phyloP scores from a whole-genome alignment of 1,284 basidiomycete genomes.

The Phenoliferia sp. region DNA sequence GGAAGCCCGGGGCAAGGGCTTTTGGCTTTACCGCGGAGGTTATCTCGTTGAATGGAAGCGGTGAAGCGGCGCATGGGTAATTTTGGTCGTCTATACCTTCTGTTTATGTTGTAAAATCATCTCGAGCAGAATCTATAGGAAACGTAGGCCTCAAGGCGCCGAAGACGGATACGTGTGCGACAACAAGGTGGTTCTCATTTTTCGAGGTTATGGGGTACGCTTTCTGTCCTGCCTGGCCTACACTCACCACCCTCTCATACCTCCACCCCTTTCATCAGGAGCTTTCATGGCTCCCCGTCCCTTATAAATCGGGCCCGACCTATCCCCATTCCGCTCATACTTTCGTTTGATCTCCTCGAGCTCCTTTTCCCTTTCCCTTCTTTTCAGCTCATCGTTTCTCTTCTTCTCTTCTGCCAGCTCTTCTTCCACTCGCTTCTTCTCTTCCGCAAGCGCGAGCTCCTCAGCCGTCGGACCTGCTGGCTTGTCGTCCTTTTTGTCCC shows the following conservation, averaged over 20 bases:
- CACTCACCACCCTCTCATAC: constrained; percentile 27
- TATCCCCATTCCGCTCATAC: constrained; percentile 12
- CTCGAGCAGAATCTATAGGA: too few relatives aligned
- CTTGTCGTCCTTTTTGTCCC: neutral
- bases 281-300: constrained; percentile 28
- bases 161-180: too few relatives aligned
- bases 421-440: neutral
- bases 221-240: too few relatives aligned
- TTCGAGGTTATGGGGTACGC: too few relatives aligned
- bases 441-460: neutral
- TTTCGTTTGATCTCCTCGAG: constrained; percentile 1
- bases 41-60: too few relatives aligned
- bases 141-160: too few relatives aligned
- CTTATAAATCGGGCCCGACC: constrained; percentile 22
- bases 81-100: too few relatives aligned
- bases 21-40: too few relatives aligned
- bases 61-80: too few relatives aligned
- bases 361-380: constrained; percentile 6
- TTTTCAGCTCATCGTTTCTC: constrained; percentile 9
- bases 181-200: too few relatives aligned
- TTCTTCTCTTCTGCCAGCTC: neutral
- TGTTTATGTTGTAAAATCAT: too few relatives aligned
- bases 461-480: neutral
- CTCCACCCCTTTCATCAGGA: constrained; percentile 5
- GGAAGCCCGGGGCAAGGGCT: too few relatives aligned